Evolutionary conservation across 2,329 filamentous ascomycete genomes (phyloP).

Genomic region (Penicillium sp.): DNA sequence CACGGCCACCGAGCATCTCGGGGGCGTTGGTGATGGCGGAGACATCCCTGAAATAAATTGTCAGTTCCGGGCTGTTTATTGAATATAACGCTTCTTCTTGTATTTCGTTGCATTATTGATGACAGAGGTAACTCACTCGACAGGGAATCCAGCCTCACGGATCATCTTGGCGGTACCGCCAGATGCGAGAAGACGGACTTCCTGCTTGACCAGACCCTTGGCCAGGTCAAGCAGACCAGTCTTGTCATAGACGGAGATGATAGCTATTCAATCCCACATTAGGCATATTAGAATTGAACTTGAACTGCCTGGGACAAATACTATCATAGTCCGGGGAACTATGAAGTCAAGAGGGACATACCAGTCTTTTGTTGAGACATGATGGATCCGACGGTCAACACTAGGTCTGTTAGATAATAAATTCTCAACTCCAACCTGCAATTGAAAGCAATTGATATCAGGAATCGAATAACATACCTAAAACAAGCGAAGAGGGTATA

Average conservation of each 20-base stretch:
- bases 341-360: constrained; percentile 26
- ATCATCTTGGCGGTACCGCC: constrained; percentile 96
- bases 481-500: constrained; percentile 19
- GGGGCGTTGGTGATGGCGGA: constrained; percentile 95
- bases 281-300: constrained; percentile 13
- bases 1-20: constrained; percentile 89
- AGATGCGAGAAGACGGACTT: constrained; percentile 89
- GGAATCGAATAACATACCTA: constrained; percentile 13
- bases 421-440: neutral
- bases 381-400: constrained; percentile 28
- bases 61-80: neutral
- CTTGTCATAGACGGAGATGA: constrained; percentile 98
- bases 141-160: constrained; percentile 88
- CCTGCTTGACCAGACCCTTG: constrained; percentile 82
- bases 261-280: constrained; percentile 54
- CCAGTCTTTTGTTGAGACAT: constrained; percentile 44
- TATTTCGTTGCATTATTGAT: neutral
- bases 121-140: constrained; percentile 65
- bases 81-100: neutral
- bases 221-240: constrained; percentile 89
- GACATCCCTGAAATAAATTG: constrained; percentile 66
- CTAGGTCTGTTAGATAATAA: constrained; percentile 17
- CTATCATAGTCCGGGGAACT: constrained; percentile 22
- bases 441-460: constrained; percentile 3
- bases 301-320: constrained; percentile 16